A percentile compares a stretch with the other conserved stretches of the same genome.
phyloP scores from a whole-genome alignment of 139 green algal genomes.

The Picochlorum sp. region DNA sequence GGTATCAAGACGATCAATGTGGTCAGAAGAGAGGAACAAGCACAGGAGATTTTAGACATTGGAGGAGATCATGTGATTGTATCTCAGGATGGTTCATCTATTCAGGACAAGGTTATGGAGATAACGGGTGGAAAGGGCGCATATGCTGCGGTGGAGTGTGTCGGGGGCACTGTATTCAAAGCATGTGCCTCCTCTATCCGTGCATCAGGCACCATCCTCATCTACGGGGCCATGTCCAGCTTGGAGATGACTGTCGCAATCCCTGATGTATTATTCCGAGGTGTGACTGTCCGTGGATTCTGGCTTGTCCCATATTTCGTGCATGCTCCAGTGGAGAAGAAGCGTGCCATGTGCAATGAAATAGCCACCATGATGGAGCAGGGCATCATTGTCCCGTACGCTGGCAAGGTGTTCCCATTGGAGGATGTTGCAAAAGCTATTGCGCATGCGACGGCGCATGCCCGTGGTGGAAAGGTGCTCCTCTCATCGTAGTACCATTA shows the following conservation, averaged over 20 bases:
- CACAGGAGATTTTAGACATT: constrained; percentile 28
- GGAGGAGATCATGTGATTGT: constrained; percentile 35
- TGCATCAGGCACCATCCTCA: constrained; percentile 9
- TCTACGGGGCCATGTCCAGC: constrained; percentile 22
- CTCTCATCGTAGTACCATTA: constrained; percentile 7
- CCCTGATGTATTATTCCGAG: constrained; percentile 19
- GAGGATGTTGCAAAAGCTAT: constrained; percentile 19
- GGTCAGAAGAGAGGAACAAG: constrained; percentile 27
- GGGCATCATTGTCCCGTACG: constrained; percentile 11
- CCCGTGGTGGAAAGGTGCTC: constrained; percentile 33
- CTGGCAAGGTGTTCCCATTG: constrained; percentile 21
- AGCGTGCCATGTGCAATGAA: constrained; percentile 4
- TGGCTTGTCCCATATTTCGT: constrained; percentile 12
- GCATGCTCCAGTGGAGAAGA: neutral
- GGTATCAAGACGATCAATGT: constrained; percentile 43
- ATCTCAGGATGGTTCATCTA: constrained; percentile 16
- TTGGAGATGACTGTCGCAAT: constrained; percentile 9
- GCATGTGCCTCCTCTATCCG: neutral
- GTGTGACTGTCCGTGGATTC: constrained; percentile 18
- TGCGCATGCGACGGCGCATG: constrained; percentile 1
- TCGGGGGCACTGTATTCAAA: constrained; percentile 26
- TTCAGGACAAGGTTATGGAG: constrained; percentile 23
- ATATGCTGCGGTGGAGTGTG: constrained; percentile 28
- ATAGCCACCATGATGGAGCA: constrained; percentile 11
- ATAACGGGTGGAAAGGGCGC: constrained; percentile 33